Conservation (phyloP, 306 rosid species). For the Crotalaria pallida region DNA sequence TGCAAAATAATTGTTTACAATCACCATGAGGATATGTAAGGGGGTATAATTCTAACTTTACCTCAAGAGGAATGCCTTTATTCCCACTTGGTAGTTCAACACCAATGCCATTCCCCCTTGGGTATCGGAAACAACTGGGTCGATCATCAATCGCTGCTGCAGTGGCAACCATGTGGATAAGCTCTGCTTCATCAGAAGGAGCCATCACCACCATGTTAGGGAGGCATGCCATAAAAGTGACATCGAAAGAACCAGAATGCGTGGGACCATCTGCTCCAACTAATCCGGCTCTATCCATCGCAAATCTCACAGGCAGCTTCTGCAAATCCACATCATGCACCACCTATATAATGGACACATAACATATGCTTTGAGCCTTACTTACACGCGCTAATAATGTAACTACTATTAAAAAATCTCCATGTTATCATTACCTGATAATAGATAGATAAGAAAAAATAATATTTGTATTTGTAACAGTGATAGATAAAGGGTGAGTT, state of each 20-base stretch:
- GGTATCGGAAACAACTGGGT: conserved; percentile 93
- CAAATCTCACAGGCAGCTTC: conserved; percentile 89
- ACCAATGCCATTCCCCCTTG: conserved; percentile 91
- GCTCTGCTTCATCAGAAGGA: conserved; percentile 94
- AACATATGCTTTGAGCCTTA: not conserved
- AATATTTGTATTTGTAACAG: not conserved
- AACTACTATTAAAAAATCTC: not conserved
- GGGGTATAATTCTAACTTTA: conserved; percentile 18
- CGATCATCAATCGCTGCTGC: conserved; percentile 85
- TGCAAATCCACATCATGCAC: conserved; percentile 97
- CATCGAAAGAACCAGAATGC: conserved; percentile 82
- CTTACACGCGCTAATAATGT: not conserved
- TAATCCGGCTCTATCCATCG: conserved; percentile 96
- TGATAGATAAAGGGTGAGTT: conserved; percentile 1
- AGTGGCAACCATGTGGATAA: conserved; percentile 95
- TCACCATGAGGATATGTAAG: not conserved
- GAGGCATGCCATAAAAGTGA: conserved; percentile 95
- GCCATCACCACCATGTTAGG: conserved; percentile 99
- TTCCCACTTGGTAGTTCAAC: conserved; percentile 67
- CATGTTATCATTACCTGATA: not conserved
- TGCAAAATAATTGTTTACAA: not conserved
- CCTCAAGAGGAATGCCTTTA: conserved; percentile 75
- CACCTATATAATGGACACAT: conserved; percentile 49
- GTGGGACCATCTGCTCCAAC: conserved; percentile 99
- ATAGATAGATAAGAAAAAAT: not conserved